Evolutionary conservation across 2,329 filamentous ascomycete species (phyloP), one percentile per base, ranked within the genome.

Genomic region (Cercospora berteroae): DNA sequence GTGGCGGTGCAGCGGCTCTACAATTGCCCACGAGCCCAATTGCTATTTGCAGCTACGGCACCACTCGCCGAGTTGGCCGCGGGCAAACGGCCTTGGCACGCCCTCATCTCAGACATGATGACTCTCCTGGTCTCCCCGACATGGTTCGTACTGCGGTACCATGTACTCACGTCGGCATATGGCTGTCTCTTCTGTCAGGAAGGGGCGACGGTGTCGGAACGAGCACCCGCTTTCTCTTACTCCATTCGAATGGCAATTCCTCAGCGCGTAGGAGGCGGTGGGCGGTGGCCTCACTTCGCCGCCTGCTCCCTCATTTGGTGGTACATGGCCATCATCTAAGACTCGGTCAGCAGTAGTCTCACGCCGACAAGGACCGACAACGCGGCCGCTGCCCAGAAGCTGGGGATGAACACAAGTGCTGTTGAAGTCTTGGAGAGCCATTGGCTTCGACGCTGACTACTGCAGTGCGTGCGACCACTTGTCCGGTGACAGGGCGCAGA

Each of bases 261-360:
- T 10, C 25, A 33, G 52, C 20, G 48, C 48, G 48, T 13, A 27
- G 25, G 20, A 25, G 13, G n/a, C 12, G 52, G 16, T 27, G 13
- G 25, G 25, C 25, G 13, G 25, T 50, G 25, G 31, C 1, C 44
- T 52, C 44, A 62, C 58, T 25, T 16, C 7, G 58, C 58, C 27
- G 23, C 31, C 65, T 44, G 36, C 39, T 36, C 13, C 44, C 39
- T 60, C 65, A 61, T 48, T 42, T 59, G 61, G 33, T 60, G 33
- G 42, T 67, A 63, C 60, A 63, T 67, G 55, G 20, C 27, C 57
- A 67, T 60, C 65, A 64, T 67, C 52, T 62, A 42, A 18, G 60
- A 57, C 52, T 29, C 6, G 18, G 60, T 62, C 60, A 62, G 60
- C 60, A 52, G 60, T 61, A 33, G 60, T 62, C 39, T 62, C 60